Evolutionary conservation across 805 yeast species (phyloP).

Genomic region (Kodamaea hsintzibuensis): DNA sequence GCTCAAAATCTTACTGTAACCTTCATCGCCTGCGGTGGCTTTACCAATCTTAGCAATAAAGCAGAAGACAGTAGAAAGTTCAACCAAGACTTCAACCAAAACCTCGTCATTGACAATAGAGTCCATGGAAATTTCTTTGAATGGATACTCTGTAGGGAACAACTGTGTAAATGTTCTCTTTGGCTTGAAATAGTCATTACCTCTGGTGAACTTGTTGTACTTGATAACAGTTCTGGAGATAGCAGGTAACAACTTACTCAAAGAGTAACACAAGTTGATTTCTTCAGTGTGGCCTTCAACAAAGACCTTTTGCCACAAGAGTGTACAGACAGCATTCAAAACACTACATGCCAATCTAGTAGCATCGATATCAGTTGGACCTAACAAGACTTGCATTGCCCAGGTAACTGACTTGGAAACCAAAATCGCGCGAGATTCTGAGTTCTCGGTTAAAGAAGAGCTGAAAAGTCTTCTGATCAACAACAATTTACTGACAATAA

Average conservation of each 20-base stretch:
- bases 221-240: constrained; percentile 52
- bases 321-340: constrained; percentile 49
- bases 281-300: constrained; percentile 28
- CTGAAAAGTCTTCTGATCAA: constrained; percentile 57
- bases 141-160: constrained; percentile 71
- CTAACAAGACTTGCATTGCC: constrained; percentile 57
- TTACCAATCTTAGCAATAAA: constrained; percentile 54
- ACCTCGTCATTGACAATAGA: constrained; percentile 69
- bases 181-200: constrained; percentile 50
- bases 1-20: constrained; percentile 42
- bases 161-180: constrained; percentile 66
- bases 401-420: constrained; percentile 51
- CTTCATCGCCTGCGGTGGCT: constrained; percentile 40
- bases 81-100: constrained; percentile 71
- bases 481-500: constrained; percentile 58
- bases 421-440: constrained; percentile 37
- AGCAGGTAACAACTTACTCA: constrained; percentile 55
- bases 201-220: constrained; percentile 51
- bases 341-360: constrained; percentile 64
- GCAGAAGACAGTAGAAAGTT: constrained; percentile 62
- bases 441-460: constrained; percentile 33
- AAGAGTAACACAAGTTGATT: constrained; percentile 44
- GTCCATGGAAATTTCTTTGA: constrained; percentile 64
- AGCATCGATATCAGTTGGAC: constrained; percentile 56
- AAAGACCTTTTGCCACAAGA: constrained; percentile 34